Evolutionary conservation across 441 rosid genomes (phyloP), one percentile per base, ranked within the genome.

Genomic region (Macaranga tanarius): DNA sequence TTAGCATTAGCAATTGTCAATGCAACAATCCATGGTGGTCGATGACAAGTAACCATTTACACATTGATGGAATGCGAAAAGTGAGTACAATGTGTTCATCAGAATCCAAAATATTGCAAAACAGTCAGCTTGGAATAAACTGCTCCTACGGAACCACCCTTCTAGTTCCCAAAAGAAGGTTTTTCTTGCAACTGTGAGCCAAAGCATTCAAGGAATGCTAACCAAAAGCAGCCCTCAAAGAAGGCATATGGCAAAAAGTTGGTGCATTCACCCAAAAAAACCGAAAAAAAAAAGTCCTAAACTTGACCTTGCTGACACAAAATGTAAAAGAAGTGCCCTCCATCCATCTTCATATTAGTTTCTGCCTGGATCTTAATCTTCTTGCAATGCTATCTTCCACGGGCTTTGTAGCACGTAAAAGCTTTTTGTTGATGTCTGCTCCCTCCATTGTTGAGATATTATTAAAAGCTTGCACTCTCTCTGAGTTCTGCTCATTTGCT

Each of bases 311-410:
- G 52, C 45, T 50, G 62, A 69, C 64, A 22, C 68, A 42, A 38
- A 60, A 58, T 11, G 50, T 0, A 38, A 38, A 56, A 68, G n/a
- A 51, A 59, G 2, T 12, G 59, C 25, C 17, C 40, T 9, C 31
- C 47, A n/a, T 16, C 47, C 44, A 65, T 12, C 40, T 76, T 75
- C 81, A 75, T n/a, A 17, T 40, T 67, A 58, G 54, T 56, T 48
- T 68, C 70, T 23, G 68, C 79, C 85, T 77, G 44, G 73, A 68
- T 75, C 81, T 85, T 69, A 82, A 74, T 60, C 88, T 77, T 73
- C 78, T 56, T 7, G 72, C 87, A 56, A 86, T 60, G 72, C 85
- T 74, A 70, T 81, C 84, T 2, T 44, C n/a, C 12, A 12, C 25
- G 67, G 54, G 34, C 54, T 61, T 52, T 25, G 51, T 56, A 1